Evolutionary conservation across 768 basidiomycete genomes (phyloP).

Genomic region (Leccinum variicolor): DNA sequence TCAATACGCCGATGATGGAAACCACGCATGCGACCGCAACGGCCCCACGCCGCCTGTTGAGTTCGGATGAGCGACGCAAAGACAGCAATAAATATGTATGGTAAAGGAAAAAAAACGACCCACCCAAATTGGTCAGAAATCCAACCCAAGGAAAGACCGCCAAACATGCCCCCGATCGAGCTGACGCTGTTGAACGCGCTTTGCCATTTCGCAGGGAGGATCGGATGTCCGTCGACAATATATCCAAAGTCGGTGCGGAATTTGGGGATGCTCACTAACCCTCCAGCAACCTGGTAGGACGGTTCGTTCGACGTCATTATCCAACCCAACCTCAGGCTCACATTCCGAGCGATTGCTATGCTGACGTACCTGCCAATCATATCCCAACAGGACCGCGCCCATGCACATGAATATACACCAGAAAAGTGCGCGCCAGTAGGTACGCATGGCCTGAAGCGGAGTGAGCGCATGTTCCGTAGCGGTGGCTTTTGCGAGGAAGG

Average conservation of each 20-base stretch:
- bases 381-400: constrained; percentile 15
- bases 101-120: background rate
- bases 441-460: constrained; percentile 14
- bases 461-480: constrained; percentile 19
- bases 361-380: constrained; percentile 9
- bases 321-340: background rate
- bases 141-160: too few species aligned
- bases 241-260: constrained; percentile 29
- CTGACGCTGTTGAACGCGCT: constrained; percentile 20
- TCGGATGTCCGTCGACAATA: background rate
- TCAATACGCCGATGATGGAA: constrained; percentile 20
- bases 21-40: constrained; percentile 18
- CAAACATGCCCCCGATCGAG: too few species aligned
- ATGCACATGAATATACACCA: constrained; percentile 27
- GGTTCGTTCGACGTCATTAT: background rate
- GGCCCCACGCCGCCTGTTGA: constrained; percentile 23
- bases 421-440: background rate
- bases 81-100: too few species aligned
- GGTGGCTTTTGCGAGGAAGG: constrained; percentile 21
- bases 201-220: constrained; percentile 28
- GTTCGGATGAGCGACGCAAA: background rate
- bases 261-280: constrained; percentile 20
- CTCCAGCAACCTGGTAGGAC: constrained; percentile 18
- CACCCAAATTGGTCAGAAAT: constrained; percentile 5
- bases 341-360: too few species aligned